A percentile compares a stretch with the other conserved stretches of the same genome.
Evolutionary conservation across 225 moss, liverwort and hornwort species (phyloP).

Genomic region (Thuidium tamariscinum): DNA sequence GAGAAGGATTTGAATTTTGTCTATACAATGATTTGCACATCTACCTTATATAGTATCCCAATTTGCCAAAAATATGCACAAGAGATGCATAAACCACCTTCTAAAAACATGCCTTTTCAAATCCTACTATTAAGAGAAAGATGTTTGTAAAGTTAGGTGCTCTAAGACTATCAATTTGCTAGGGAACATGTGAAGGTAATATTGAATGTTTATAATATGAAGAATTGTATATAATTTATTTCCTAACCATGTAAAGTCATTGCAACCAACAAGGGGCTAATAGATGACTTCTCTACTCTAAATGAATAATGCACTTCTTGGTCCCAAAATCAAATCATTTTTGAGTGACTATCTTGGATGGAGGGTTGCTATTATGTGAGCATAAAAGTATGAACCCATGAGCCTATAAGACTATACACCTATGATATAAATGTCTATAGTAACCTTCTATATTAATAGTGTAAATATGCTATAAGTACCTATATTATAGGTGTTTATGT

Average conservation of each 20-base stretch:
- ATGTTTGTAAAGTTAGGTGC: background rate
- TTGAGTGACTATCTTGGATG: background rate
- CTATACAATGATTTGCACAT: too few relatives aligned
- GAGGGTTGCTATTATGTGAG: too few relatives aligned
- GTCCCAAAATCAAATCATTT: background rate
- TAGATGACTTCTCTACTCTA: background rate
- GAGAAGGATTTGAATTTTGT: too few relatives aligned
- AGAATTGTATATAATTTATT: background rate
- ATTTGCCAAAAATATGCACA: background rate
- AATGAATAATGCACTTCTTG: background rate
- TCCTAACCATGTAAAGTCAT: accelerated
- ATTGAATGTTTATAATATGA: background rate
- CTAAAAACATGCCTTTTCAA: too few relatives aligned
- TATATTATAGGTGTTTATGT: too few relatives aligned
- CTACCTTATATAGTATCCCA: accelerated
- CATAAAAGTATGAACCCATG: too few relatives aligned
- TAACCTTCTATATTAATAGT: too few relatives aligned
- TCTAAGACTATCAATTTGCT: accelerated
- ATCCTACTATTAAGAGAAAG: too few relatives aligned
- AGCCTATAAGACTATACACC: too few relatives aligned
- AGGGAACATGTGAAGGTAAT: too few relatives aligned
- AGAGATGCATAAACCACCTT: background rate
- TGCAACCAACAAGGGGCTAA: accelerated
- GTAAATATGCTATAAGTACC: too few relatives aligned
- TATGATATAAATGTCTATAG: too few relatives aligned